Base-by-base conservation (phyloP, 345 rosid genomes). In the Limnanthes douglasii region DNA sequence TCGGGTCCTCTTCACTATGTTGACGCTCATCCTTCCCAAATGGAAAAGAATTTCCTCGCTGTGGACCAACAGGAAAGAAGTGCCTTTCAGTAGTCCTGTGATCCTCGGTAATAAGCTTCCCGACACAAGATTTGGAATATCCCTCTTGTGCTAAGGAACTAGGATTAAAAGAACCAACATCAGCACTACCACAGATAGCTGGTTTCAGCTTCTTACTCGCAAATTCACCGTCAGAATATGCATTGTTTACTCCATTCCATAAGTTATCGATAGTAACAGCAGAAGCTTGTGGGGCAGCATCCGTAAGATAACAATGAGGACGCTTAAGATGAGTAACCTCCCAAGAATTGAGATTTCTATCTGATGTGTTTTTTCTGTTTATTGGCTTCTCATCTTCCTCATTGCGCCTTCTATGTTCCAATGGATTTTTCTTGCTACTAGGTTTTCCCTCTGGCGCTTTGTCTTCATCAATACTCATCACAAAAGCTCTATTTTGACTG, bases 11-110 rank as follows among this genome's bases (percentile, higher is more conserved):
- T 41, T 69, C 73, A 11, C n/a, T n/a, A n/a, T n/a, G n/a, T n/a
- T n/a, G 36, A 48, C 51, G 45, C 23, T 8, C 57, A 43, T 10
- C 44, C 62, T 36, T 60, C 64, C n/a, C n/a, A 58, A 68, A 48
- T 9, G 65, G 56, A 37, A 54, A 37, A 11, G 64, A 48, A 56
- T 60, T 13, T 29, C 60, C 9, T 1, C 39, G 27, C 45, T 57
- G 15, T 71, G 73, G 46, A 35, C 72, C 59, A 72, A 63, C n/a
- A 13, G 85, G 94, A 59, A 84, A 84, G 57, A 84, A 79, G 51
- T 45, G 59, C 64, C 70, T 72, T 61, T 73, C 86, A 6, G 64
- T 26, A 36, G 64, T 30, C 39, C 59, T 40, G 37, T 62, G 73
- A 24, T 22, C 31, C 34, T 63, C 66, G 39, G 66, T 64, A 12